These are phyloP conservation scores for Zalaria sp. DNA, from an alignment of 2,329 filamentous ascomycete species.

Conservation along the genomic window DNA sequence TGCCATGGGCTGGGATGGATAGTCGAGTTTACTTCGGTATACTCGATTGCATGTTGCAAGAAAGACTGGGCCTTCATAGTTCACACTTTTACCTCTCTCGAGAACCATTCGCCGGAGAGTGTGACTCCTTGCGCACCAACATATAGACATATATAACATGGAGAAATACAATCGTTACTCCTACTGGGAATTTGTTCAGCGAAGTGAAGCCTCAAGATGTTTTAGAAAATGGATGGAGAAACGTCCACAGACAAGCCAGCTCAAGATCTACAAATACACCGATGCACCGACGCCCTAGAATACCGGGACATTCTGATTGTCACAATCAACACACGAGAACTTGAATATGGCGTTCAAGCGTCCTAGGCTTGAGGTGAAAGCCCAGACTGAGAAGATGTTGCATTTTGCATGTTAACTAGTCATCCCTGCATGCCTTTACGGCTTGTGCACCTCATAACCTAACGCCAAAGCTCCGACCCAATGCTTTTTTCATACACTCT, in stretches of 20 bases:
- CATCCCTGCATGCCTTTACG: neutral
- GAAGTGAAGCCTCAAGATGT: too few relatives aligned
- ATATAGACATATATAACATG: neutral
- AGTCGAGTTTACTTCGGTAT: neutral
- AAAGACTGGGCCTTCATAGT: conserved; percentile 6
- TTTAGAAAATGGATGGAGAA: too few relatives aligned
- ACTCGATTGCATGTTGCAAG: conserved; percentile 3
- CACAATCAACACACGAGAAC: too few relatives aligned
- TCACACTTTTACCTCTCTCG: conserved; percentile 5
- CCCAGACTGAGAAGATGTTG: neutral
- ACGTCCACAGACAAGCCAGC: too few relatives aligned
- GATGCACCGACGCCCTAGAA: too few relatives aligned
- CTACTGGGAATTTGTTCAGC: too few relatives aligned
- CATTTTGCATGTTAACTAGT: neutral
- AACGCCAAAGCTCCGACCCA: conserved; percentile 3
- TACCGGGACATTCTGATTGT: too few relatives aligned
- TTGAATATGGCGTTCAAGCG: too few relatives aligned
- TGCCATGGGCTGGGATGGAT: conserved; percentile 5
- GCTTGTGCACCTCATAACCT: neutral
- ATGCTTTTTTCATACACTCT: conserved; percentile 6
- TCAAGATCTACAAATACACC: too few relatives aligned
- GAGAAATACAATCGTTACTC: too few relatives aligned
- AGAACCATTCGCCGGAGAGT: conserved; percentile 4
- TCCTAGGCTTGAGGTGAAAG: neutral
- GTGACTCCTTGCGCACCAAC: conserved; percentile 7